phyloP scores from a whole-genome alignment of 345 rosid genomes.

The Camelina laxa region DNA sequence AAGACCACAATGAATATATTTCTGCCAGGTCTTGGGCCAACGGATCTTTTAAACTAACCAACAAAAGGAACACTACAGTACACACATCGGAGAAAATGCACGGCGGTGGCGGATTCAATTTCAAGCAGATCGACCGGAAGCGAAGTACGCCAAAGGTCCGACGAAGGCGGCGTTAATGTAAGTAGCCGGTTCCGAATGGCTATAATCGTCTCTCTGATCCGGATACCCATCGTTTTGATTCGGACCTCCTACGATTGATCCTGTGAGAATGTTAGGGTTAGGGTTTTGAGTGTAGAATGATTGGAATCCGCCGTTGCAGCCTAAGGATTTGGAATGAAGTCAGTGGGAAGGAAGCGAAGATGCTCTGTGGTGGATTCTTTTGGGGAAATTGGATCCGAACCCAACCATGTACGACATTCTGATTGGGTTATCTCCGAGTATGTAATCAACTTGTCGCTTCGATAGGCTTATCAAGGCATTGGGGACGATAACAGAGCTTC shows the following conservation, averaged over 20 bases:
- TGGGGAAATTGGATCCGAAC: constrained; percentile 69
- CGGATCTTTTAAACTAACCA: constrained; percentile 34
- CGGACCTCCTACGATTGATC: constrained; percentile 91
- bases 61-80: background rate
- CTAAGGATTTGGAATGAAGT: constrained; percentile 52
- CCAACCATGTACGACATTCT: constrained; percentile 95
- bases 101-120: background rate
- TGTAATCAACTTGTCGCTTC: constrained; percentile 85
- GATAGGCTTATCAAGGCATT: constrained; percentile 57
- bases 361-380: constrained; percentile 82
- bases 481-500: constrained; percentile 64
- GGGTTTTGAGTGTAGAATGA: constrained; percentile 61
- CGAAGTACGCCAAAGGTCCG: constrained; percentile 80
- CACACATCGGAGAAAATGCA: background rate
- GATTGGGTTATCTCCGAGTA: constrained; percentile 75
- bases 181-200: constrained; percentile 86
- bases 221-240: constrained; percentile 70
- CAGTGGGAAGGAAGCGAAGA: constrained; percentile 73
- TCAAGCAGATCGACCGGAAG: constrained; percentile 35
- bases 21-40: constrained; percentile 41
- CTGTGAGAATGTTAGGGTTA: constrained; percentile 72
- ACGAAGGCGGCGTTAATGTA: constrained; percentile 83
- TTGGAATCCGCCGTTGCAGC: constrained; percentile 75
- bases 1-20: too few relatives aligned
- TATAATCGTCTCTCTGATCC: constrained; percentile 67